Evolutionary conservation across 108 stramenopile species (phyloP).

Genomic region (Pseudonitzschia pungens): DNA sequence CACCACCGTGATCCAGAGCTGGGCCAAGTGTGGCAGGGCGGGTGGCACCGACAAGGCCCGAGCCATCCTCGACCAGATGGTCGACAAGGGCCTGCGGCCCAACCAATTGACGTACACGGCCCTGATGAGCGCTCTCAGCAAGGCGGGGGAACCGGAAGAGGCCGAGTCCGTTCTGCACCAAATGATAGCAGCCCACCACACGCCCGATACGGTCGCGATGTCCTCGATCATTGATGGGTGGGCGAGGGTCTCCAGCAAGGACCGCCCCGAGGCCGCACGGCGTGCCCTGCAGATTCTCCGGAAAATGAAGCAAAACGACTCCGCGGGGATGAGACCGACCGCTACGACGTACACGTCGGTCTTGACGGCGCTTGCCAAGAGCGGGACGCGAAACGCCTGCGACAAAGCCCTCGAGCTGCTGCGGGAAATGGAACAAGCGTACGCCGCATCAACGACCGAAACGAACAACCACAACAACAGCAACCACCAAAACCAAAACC

Average conservation of each 20-base stretch:
- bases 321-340: conserved; percentile 47
- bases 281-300: conserved; percentile 39
- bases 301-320: conserved; percentile 44
- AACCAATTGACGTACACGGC: conserved; percentile 45
- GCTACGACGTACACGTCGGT: conserved; percentile 51
- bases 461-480: background rate
- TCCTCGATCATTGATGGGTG: conserved; percentile 55
- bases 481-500: too few relatives aligned
- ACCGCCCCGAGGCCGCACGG: conserved; percentile 34
- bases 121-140: conserved; percentile 33
- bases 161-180: conserved; percentile 36
- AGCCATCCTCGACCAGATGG: conserved; percentile 26
- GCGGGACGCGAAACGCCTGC: conserved; percentile 31
- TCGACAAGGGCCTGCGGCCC: conserved; percentile 20
- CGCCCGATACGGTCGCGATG: conserved; percentile 51
- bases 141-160: conserved; percentile 26
- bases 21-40: conserved; percentile 20
- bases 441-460: too few relatives aligned
- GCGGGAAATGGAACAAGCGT: conserved; percentile 49
- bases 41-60: conserved; percentile 12
- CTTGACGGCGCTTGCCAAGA: conserved; percentile 39
- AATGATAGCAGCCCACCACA: conserved; percentile 24
- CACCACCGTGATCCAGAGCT: conserved; percentile 47
- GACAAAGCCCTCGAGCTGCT: conserved; percentile 40
- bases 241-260: conserved; percentile 35